A percentile compares a stretch with the other conserved stretches of the same genome.
These are phyloP conservation scores for Fusarium sp. DNA, from an alignment of 2,329 filamentous ascomycete species.

Conservation along the genomic window DNA sequence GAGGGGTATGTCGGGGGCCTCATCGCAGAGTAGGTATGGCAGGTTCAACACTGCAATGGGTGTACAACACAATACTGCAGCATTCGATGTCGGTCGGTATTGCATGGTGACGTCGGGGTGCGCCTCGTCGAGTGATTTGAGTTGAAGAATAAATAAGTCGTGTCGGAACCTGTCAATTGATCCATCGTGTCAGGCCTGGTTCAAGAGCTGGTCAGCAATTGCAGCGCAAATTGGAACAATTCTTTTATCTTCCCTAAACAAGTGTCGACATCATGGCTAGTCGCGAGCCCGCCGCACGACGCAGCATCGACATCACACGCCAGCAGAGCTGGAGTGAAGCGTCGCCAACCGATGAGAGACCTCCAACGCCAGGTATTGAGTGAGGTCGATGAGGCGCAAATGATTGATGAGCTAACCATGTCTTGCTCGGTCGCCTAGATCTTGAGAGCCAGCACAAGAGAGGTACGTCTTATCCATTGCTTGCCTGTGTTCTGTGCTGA, in stretches of 20 bases:
- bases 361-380: not conserved
- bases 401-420: not conserved
- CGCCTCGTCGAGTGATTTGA: not conserved
- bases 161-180: not conserved
- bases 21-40: not conserved
- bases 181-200: not conserved
- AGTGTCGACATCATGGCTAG: slow-evolving; percentile 2
- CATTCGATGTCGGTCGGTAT: not conserved
- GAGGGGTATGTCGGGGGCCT: slow-evolving; percentile 5
- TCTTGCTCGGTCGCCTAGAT: not conserved
- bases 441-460: not conserved
- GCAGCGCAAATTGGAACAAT: not conserved
- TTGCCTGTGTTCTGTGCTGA: not conserved
- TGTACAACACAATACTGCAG: not conserved
- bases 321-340: not conserved
- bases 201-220: not conserved
- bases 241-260: not conserved
- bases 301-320: not conserved
- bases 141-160: slow-evolving; percentile 22
- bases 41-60: not conserved
- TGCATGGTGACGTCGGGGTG: not conserved
- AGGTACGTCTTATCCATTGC: not conserved
- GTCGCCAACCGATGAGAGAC: not conserved
- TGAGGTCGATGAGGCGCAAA: not conserved
- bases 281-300: not conserved